These are phyloP conservation scores for Copromyces sp. DNA, from an alignment of 495 filamentous ascomycete species.

Conservation along the genomic window DNA sequence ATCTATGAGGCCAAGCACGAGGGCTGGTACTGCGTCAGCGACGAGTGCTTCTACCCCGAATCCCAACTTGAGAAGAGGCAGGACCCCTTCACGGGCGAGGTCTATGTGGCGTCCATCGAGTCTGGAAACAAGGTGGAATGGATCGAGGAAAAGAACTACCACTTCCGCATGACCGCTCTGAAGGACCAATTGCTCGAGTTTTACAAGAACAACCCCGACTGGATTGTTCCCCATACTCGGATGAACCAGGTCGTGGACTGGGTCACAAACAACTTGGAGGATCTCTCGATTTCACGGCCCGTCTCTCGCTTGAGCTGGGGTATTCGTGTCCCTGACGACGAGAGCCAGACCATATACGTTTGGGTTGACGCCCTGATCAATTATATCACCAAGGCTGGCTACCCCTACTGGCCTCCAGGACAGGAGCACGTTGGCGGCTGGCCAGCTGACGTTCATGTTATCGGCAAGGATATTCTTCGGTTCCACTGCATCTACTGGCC, in stretches of 20 bases:
- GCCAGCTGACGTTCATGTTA: constrained; percentile 86
- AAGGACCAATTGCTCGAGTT: constrained; percentile 62
- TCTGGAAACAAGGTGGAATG: constrained; percentile 89
- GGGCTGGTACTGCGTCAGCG: constrained; percentile 94
- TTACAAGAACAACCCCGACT: constrained; percentile 61
- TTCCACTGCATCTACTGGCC: constrained; percentile 99
- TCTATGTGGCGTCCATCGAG: constrained; percentile 74
- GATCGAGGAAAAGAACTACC: constrained; percentile 90
- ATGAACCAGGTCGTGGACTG: constrained; percentile 58
- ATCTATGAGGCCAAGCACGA: constrained; percentile 82
- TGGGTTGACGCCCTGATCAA: constrained; percentile 96
- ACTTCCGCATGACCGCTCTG: constrained; percentile 82
- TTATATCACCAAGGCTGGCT: constrained; percentile 80
- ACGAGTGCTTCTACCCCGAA: constrained; percentile 90
- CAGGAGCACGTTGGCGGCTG: constrained; percentile 48
- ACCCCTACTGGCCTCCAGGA: constrained; percentile 63
- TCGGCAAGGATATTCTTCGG: constrained; percentile 91
- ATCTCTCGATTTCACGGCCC: constrained; percentile 85
- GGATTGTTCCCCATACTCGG: constrained; percentile 56
- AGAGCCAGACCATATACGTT: constrained; percentile 87
- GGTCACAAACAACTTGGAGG: constrained; percentile 62
- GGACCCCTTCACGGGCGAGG: constrained; percentile 71
- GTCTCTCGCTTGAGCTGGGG: constrained; percentile 74
- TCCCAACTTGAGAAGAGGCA: constrained; percentile 59
- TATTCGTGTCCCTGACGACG: constrained; percentile 77